Base-by-base conservation (phyloP, 768 basidiomycete genomes). In the Serendipita vermifera region DNA sequence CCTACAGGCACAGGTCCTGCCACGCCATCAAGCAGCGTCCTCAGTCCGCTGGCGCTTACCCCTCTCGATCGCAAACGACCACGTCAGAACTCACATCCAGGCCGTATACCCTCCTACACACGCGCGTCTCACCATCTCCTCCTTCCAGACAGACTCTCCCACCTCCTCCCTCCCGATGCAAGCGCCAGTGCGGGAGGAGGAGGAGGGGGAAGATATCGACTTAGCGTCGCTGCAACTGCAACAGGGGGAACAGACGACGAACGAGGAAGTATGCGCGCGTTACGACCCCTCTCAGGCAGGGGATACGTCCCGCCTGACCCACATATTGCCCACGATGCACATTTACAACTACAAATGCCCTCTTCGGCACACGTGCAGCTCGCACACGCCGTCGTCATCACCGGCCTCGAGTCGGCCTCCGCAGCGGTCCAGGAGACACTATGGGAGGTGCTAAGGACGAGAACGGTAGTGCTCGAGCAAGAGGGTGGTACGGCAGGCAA, bases 331-430 rank as follows among this genome's bases (percentile, higher is more conserved):
- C 32, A 29, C 27, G 56, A 17, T 29, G 41, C 56, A 14, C 33
- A 29, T 48, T 46, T 14, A 35, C 35, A 0, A 11, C 26, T 29
- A 27, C 33, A 32, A 32, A 32, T 26, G 29, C n/a, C 26, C 29
- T 20, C 32, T 5, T 26, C 38, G 9, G 39, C 15, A 11, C 40
- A 39, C 6, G 17, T 39, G 24, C 73, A 57, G 62, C 72, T 69
- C 0, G 83, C 86, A 1, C 71, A 73, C 48, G 85, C 78, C 2
- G 67, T 88, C 2, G 82, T 87, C 3, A 65, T 86, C 5, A 78
- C 83, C 2, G 83, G 83, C 0, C 73, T 89, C n/a, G 85, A 88
- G 63, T 67, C 80, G 62, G 74, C 80, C 1, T 71, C 68, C 43
- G 57, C 73, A 13, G 64, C 73, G 1, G 77, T 77, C 4, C 87